Percentiles rank a stretch among this genome's conserved stretches.
Evolutionary conservation across 2,329 filamentous ascomycete species (phyloP).

Genomic region (Onygena corvina): DNA sequence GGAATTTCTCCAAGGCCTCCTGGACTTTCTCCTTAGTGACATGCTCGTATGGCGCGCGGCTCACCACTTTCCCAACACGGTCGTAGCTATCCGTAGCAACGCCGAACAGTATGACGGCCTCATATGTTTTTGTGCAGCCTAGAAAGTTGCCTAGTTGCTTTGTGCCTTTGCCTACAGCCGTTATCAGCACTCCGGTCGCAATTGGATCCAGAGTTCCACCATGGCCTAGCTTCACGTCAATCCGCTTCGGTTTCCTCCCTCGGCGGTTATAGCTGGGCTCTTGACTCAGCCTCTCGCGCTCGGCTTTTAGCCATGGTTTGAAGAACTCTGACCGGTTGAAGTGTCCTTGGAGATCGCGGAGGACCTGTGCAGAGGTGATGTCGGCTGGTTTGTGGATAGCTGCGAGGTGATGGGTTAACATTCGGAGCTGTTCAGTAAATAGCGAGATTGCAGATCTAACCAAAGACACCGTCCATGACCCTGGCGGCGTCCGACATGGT

Average conservation of each 20-base stretch:
- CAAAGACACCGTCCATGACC: conserved; percentile 49
- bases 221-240: conserved; percentile 86
- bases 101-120: conserved; percentile 78
- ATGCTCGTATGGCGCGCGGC: conserved; percentile 62
- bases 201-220: conserved; percentile 90
- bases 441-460: conserved; percentile 29
- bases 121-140: conserved; percentile 84
- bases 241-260: conserved; percentile 48
- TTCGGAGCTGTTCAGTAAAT: not conserved
- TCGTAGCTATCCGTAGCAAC: conserved; percentile 91
- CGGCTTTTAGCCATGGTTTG: conserved; percentile 58
- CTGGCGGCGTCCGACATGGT: conserved; percentile 2
- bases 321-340: conserved; percentile 77
- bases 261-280: conserved; percentile 46
- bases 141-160: conserved; percentile 71
- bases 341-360: conserved; percentile 72
- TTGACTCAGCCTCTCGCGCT: conserved; percentile 44
- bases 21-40: conserved; percentile 70
- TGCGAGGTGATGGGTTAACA: conserved; percentile 27
- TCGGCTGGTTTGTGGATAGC: conserved; percentile 87
- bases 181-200: conserved; percentile 82
- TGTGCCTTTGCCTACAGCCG: conserved; percentile 77
- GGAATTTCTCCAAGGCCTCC: conserved; percentile 60
- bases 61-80: conserved; percentile 67
- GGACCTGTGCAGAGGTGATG: conserved; percentile 76